Conservation (phyloP, 805 yeast genomes). For the Candida suzukii region DNA sequence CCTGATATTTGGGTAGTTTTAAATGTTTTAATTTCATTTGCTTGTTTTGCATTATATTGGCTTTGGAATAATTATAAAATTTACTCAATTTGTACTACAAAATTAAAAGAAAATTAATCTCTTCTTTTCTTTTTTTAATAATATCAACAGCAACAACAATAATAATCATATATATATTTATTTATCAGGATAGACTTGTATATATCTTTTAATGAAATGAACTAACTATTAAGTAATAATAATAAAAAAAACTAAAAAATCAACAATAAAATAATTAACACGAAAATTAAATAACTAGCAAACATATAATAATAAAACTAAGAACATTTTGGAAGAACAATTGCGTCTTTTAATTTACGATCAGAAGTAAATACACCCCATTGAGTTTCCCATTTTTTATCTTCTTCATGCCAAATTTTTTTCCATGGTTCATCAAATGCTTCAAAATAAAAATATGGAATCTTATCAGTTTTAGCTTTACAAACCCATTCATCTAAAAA, state of each 20-base stretch:
- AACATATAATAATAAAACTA: not conserved
- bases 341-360: constrained; percentile 37
- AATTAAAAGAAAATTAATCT: constrained; percentile 11
- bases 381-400: constrained; percentile 56
- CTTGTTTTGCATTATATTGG: constrained; percentile 69
- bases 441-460: constrained; percentile 56
- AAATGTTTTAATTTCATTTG: constrained; percentile 69
- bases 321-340: constrained; percentile 33
- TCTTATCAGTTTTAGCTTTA: constrained; percentile 25
- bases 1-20: constrained; percentile 86
- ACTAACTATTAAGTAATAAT: too few relatives aligned
- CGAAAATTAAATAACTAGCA: not conserved
- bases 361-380: constrained; percentile 59
- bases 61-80: constrained; percentile 70
- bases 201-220: too few relatives aligned
- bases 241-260: too few relatives aligned
- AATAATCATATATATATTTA: not conserved
- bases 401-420: constrained; percentile 38
- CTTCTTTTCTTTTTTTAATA: not conserved
- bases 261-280: not conserved
- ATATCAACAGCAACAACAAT: not conserved
- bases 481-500: constrained; percentile 52
- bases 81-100: constrained; percentile 23
- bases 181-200: not conserved
- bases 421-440: constrained; percentile 77